A percentile compares a stretch with the other conserved stretches of the same genome.
These are phyloP conservation scores for Marchantia polymorpha DNA, from an alignment of 225 moss, liverwort and hornwort species.

Conservation along the genomic window DNA sequence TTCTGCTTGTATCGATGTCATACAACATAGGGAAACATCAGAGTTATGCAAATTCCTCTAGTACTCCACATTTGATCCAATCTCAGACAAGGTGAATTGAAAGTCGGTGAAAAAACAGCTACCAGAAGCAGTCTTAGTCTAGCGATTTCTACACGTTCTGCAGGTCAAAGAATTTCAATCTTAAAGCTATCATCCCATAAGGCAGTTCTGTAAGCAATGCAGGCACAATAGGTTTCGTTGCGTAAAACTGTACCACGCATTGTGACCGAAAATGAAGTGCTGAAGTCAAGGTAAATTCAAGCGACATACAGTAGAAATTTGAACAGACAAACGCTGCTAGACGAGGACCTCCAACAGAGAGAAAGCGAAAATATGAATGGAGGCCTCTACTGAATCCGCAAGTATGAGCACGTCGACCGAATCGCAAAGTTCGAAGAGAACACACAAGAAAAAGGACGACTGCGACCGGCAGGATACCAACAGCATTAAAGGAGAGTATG, in stretches of 20 bases:
- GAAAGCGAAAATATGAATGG: background rate
- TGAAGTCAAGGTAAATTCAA: background rate
- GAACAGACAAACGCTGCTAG: background rate
- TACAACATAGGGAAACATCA: background rate
- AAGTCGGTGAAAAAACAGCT: background rate
- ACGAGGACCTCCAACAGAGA: background rate
- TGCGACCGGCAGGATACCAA: background rate
- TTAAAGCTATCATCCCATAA: background rate
- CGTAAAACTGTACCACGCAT: background rate
- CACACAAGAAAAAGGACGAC: background rate
- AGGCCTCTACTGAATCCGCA: background rate
- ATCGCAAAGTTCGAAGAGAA: background rate
- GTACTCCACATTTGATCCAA: background rate
- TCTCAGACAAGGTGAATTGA: no score
- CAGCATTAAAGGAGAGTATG: background rate
- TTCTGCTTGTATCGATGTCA: background rate
- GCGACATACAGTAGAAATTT: background rate
- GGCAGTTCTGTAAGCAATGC: no score
- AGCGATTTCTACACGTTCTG: background rate
- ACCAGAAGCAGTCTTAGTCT: background rate
- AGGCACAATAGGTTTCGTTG: background rate
- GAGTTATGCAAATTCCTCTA: background rate
- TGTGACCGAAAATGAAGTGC: background rate
- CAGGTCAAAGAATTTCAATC: background rate
- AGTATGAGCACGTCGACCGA: background rate